Base-by-base conservation (phyloP, 768 basidiomycete genomes). In the Antrodiella citrinella region DNA sequence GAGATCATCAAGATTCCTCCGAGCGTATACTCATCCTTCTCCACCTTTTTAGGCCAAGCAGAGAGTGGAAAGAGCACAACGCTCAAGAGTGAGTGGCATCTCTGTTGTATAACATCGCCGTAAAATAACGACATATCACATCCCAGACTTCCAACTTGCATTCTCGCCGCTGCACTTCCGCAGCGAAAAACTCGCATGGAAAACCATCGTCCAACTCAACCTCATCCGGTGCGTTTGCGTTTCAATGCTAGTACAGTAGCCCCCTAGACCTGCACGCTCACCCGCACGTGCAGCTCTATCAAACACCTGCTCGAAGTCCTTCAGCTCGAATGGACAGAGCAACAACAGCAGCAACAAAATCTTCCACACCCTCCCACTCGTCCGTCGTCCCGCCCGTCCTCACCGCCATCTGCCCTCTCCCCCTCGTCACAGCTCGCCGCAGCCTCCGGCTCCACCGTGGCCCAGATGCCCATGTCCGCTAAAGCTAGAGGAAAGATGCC, bases 151-250 rank as follows among this genome's bases (percentile, higher is more conserved):
- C 54, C 82, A 84, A 59, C 60, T 86, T 5, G 73, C 77, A 0
- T 84, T 84, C 57, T 75, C 80, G 7, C 84, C 83, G 0, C 71
- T 69, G 21, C 74, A 78, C 49, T 85, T 86, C 50, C 73, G 75
- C 41, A 69, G 59, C 42, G 82, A 87, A 52, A 69, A 77, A 15
- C 57, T 69, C 0, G 72, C 78, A 4, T 87, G 84, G 84, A 76
- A 72, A 53, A 72, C 75, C 11, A 73, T 86, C 48, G 73, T 87
- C 5, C 81, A 86, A 54, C 75, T 86, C 40, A 86, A 86, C 57
- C 65, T 86, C 54, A 83, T 86, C 52, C 66, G 76, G 82, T 81
- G 45, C 12, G 68, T 58, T 20, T 40, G 21, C 41, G 39, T 23
- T 30, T 13, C 25, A n/a, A 3, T 26, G 10, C 21, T 43, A 7